These are phyloP conservation scores for Solanum corneliomulleri DNA, from an alignment of 257 asterid species.

Conservation along the genomic window DNA sequence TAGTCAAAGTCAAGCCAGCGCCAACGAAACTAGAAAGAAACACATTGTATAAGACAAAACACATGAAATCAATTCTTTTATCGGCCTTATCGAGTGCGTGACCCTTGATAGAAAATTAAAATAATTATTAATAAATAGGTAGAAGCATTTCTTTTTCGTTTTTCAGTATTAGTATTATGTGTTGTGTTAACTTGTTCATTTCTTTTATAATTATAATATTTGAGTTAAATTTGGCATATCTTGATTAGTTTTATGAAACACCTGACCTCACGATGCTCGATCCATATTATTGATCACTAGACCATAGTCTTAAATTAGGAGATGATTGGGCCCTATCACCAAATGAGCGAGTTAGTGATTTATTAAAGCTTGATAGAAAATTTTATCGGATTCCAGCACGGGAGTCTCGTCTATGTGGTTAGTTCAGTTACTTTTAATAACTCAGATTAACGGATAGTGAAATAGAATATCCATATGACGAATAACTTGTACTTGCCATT, in stretches of 20 bases:
- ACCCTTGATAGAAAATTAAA: neutral
- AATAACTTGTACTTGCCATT: too few species aligned
- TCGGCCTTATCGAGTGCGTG: neutral
- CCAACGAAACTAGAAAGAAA: neutral
- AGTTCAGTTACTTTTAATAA: too few species aligned
- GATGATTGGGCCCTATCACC: too few species aligned
- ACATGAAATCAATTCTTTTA: neutral
- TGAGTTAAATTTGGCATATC: accelerated
- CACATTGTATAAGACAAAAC: neutral
- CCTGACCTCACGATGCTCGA: neutral
- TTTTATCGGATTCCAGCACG: too few species aligned
- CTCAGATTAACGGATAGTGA: too few species aligned
- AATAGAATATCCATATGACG: too few species aligned
- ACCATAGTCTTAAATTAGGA: neutral
- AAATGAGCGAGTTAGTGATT: too few species aligned
- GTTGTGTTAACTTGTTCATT: neutral
- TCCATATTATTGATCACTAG: neutral
- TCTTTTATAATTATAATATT: neutral
- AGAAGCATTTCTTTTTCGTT: neutral
- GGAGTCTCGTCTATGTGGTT: too few species aligned
- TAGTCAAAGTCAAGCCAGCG: slow-evolving; percentile 42
- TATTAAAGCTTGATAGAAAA: too few species aligned
- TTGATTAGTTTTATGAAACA: neutral
- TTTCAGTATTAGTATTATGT: neutral
- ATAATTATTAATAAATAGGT: neutral